Conservation (phyloP, 805 yeast species). For the Starmerella cellae region DNA sequence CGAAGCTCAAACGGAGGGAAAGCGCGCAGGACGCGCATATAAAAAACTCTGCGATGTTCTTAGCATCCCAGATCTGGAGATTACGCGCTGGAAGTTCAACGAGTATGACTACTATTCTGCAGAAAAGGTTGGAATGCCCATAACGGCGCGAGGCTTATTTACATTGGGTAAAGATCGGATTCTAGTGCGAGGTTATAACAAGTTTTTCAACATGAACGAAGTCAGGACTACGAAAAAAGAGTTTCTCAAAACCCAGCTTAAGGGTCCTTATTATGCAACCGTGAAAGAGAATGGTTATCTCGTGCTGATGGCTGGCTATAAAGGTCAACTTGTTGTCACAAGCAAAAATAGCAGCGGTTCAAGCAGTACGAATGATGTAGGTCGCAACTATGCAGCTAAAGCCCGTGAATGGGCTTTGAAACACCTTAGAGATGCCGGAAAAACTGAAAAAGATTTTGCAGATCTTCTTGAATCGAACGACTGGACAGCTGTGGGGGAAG, state of each 20-base stretch:
- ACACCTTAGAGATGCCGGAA: constrained; percentile 37
- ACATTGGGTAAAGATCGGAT: constrained; percentile 36
- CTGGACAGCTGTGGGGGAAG: constrained; percentile 80
- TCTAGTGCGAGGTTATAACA: constrained; percentile 80
- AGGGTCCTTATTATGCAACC: constrained; percentile 70
- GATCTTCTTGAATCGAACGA: constrained; percentile 36
- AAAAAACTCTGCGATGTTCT: constrained; percentile 18
- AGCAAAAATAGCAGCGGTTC: constrained; percentile 83
- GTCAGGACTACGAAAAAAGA: constrained; percentile 39
- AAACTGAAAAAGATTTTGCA: constrained; percentile 42
- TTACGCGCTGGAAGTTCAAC: constrained; percentile 61
- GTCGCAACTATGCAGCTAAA: constrained; percentile 58
- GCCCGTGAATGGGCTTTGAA: constrained; percentile 47
- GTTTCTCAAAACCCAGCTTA: constrained; percentile 27
- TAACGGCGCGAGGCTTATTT: constrained; percentile 75
- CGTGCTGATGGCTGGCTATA: constrained; percentile 62
- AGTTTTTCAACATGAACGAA: constrained; percentile 78
- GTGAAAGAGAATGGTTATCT: constrained; percentile 92
- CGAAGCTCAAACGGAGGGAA: background rate
- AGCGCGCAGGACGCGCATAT: constrained; percentile 14
- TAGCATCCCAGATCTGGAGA: constrained; percentile 21
- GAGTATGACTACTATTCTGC: constrained; percentile 71
- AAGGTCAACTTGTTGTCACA: constrained; percentile 72
- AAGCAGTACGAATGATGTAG: constrained; percentile 28
- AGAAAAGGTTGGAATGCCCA: constrained; percentile 43